These are phyloP conservation scores for Solanum verrucosum DNA, from an alignment of 257 asterid genomes.

Conservation along the genomic window DNA sequence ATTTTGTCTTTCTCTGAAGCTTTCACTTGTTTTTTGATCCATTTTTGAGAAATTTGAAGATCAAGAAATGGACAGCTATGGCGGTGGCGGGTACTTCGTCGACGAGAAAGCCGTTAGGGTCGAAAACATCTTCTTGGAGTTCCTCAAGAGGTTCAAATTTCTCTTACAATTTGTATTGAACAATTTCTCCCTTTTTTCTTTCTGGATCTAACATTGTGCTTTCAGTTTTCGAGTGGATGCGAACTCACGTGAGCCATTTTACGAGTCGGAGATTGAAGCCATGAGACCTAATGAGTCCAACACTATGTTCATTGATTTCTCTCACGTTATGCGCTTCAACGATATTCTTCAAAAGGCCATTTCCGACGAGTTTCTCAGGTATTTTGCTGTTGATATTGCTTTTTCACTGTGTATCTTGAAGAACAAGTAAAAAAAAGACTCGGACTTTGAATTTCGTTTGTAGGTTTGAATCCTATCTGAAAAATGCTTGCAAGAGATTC, in stretches of 20 bases:
- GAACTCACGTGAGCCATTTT: conserved; percentile 53
- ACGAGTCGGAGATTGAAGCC: conserved; percentile 74
- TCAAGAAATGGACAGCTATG: conserved; percentile 42
- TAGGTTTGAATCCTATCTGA: conserved; percentile 64
- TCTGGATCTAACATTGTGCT: background rate
- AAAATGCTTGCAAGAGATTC: conserved; percentile 84
- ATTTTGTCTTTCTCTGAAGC: background rate
- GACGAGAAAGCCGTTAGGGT: conserved; percentile 86
- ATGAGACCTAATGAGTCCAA: conserved; percentile 75
- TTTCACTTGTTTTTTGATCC: background rate
- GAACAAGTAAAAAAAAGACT: background rate
- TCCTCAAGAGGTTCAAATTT: conserved; percentile 45
- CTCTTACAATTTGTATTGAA: background rate
- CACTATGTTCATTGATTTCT: conserved; percentile 90
- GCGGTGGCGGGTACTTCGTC: conserved; percentile 50
- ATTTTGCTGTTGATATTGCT: background rate
- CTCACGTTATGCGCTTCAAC: conserved; percentile 83
- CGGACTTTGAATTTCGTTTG: background rate
- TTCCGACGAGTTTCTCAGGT: conserved; percentile 76
- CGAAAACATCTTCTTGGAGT: conserved; percentile 71
- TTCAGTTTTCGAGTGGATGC: conserved; percentile 38
- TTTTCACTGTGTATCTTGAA: background rate
- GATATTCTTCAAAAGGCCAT: conserved; percentile 76
- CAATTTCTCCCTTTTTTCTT: background rate
- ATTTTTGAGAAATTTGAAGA: background rate